Evolutionary conservation across 306 rosid genomes (phyloP).

Genomic region (Ammopiptanthus mongolicus): DNA sequence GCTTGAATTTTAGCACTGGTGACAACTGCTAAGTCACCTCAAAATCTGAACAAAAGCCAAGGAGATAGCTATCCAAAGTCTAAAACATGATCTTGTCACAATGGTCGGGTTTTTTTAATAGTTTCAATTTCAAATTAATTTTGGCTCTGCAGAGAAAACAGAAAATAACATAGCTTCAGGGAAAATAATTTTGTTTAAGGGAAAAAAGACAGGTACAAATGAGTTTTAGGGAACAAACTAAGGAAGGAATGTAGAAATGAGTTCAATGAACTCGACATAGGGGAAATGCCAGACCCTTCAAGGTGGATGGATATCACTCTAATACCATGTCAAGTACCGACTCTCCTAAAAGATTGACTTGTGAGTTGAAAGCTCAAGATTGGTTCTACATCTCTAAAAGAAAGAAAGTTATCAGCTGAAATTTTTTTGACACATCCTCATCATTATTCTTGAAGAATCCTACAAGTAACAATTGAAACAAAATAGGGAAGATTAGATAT

Average conservation of each 20-base stretch:
- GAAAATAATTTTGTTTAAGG: neutral
- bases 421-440: neutral
- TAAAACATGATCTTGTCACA: neutral
- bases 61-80: neutral
- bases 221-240: neutral
- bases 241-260: neutral
- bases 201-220: neutral
- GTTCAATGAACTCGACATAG: neutral
- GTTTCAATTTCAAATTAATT: neutral
- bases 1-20: neutral
- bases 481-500: conserved; percentile 9
- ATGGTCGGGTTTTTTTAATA: too few species aligned
- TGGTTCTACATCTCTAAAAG: neutral
- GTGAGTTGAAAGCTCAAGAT: neutral
- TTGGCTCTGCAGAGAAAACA: neutral
- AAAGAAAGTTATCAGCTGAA: neutral
- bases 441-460: neutral
- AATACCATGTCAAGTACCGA: neutral
- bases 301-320: neutral
- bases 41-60: neutral
- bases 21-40: neutral
- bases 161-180: neutral
- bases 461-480: neutral
- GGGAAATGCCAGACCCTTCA: neutral
- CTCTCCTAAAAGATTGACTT: neutral